Base-by-base conservation (phyloP, 129 eudicot genomes). In the Smallanthus sonchifolius region DNA sequence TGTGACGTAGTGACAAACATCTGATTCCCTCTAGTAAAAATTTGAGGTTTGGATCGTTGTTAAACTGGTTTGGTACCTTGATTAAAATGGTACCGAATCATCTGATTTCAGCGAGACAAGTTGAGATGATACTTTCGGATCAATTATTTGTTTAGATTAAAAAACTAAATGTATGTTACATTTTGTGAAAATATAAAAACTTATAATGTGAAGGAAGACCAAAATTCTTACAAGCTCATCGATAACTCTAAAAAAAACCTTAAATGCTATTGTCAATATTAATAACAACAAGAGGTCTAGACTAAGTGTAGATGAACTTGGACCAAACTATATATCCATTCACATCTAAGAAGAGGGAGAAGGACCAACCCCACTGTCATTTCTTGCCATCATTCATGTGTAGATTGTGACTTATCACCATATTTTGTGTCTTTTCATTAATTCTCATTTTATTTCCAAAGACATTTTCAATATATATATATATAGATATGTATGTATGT, bases 371-470 rank as follows among this genome's bases (percentile, higher is more conserved):
- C n/a, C 63, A 70, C 49, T 52, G 52, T 49, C 63, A 34, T 70
- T 51, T 17, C 75, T 28, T 40, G 67, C 30, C 56, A 57, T 61
- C 66, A 61, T 61, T 40, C 68, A 30, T 34, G 56, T 38, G 32
- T 57, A 72, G 77, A 73, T 59, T 17, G 72, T 48, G 79, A 75
- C 79, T 47, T 13, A 20, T 13, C 65, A 65, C 65, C 72, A 36
- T 45, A 61, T 10, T 32, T 63, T 37, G 59, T 75, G 14, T 65
- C 72, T 75, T 75, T 65, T 19, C 78, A 61, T 35, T 30, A 35
- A 24, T 40, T 4, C 14, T 20, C 67, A 56, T 17, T 6, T 71
- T 54, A 54, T 71, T 54, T 37, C 65, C 11, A 0, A 38, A 54
- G 6, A 40, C 55, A 57, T 72, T 56, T 39, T 28, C 24, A 20